phyloP scores from a whole-genome alignment of 2,329 filamentous ascomycete species.

The Aspergillus glaucus region DNA sequence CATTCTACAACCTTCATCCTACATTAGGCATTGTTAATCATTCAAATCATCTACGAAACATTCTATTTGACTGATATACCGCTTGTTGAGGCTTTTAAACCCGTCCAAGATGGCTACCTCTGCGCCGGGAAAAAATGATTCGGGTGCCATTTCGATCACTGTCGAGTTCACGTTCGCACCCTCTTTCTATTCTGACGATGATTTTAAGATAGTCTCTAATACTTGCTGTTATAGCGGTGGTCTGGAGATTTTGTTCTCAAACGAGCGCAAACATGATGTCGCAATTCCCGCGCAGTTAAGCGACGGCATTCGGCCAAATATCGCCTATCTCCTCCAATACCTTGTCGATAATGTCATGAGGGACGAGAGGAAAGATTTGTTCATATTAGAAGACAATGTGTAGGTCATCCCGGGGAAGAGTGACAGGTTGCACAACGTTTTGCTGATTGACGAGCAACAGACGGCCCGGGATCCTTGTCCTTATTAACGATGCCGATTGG shows the following conservation, averaged over 20 bases:
- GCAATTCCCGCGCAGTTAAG: slow-evolving; percentile 58
- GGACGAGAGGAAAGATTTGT: slow-evolving; percentile 78
- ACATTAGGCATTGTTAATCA: not conserved
- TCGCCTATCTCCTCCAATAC: slow-evolving; percentile 70
- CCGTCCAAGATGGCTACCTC: no score
- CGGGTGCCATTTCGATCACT: slow-evolving; percentile 48
- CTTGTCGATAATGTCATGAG: slow-evolving; percentile 79
- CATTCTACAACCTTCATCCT: not conserved
- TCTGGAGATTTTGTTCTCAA: slow-evolving; percentile 86
- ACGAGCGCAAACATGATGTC: slow-evolving; percentile 68
- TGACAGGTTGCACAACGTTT: not conserved
- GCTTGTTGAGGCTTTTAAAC: no score
- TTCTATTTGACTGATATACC: no score
- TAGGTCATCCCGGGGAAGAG: slow-evolving; percentile 48
- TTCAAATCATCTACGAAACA: slow-evolving; percentile 3
- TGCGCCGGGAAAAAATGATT: no score
- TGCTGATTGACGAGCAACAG: slow-evolving; percentile 44
- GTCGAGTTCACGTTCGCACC: slow-evolving; percentile 66
- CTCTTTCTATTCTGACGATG: not conserved
- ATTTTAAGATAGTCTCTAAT: not conserved
- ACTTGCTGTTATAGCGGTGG: slow-evolving; percentile 59
- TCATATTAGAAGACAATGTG: slow-evolving; percentile 82
- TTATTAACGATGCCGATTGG: slow-evolving; percentile 98
- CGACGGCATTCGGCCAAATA: slow-evolving; percentile 57
- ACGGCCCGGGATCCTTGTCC: slow-evolving; percentile 86